These are phyloP conservation scores for Nothomitra cinnamomea DNA, from an alignment of 2,329 filamentous ascomycete genomes.

Conservation along the genomic window DNA sequence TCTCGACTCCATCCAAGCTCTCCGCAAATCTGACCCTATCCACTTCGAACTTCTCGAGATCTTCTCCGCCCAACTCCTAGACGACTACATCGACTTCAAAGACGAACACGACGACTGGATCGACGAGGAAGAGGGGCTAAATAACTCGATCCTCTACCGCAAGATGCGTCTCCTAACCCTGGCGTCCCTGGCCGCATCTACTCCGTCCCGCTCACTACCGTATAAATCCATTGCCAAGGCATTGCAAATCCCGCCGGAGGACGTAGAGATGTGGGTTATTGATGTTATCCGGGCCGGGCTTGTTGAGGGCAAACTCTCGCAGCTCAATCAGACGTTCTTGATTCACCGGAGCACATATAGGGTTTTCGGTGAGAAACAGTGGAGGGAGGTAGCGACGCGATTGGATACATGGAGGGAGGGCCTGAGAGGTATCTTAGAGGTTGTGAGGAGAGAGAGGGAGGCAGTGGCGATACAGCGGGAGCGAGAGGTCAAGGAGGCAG, in stretches of 20 bases:
- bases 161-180: constrained; percentile 96
- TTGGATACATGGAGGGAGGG: constrained; percentile 84
- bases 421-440: constrained; percentile 58
- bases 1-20: constrained; percentile 65
- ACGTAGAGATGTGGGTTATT: constrained; percentile 97
- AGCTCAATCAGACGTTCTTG: constrained; percentile 82
- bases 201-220: constrained; percentile 70
- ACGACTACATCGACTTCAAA: constrained; percentile 91
- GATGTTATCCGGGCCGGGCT: constrained; percentile 92
- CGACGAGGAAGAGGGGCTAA: constrained; percentile 42
- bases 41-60: constrained; percentile 90
- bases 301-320: constrained; percentile 89
- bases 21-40: constrained; percentile 66
- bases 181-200: constrained; percentile 70
- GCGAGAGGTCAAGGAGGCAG: constrained; percentile 54
- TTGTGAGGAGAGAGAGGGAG: constrained; percentile 66
- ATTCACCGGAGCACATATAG: constrained; percentile 94
- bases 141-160: constrained; percentile 60
- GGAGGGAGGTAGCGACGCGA: constrained; percentile 80
- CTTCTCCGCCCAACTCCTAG: constrained; percentile 83
- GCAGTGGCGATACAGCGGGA: constrained; percentile 63
- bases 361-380: constrained; percentile 95
- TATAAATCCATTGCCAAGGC: constrained; percentile 74
- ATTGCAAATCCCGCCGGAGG: constrained; percentile 62
- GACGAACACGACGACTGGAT: constrained; percentile 80